Evolutionary conservation across 805 yeast species (phyloP), one percentile per base, ranked within the genome.

Genomic region (Dipodascus albidus): DNA sequence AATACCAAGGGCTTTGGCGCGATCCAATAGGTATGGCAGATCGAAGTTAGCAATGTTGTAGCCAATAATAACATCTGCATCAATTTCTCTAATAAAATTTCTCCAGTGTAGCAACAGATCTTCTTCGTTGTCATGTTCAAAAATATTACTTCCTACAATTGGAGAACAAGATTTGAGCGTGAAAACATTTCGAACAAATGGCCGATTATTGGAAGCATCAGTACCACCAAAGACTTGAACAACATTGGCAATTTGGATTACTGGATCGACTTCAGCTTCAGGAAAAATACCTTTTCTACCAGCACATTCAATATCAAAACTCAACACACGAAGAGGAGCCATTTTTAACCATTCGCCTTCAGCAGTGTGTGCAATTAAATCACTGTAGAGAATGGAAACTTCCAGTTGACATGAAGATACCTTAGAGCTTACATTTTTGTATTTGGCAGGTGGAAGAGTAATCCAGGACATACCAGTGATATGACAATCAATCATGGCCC

Each of bases 251-350:
- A 93, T 95, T 69, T 95, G 99, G 64, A 93, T 93, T 8, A 93
- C 96, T 0, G 96, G 85, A 71, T 93, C 99, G 49, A 80, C 77
- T 57, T 85, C 85, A 1, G 99, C 84, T 64, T 93, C 99, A 0
- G 99, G 99, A 67, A 93, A 93, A 11, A 93, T 78, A 52, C 99
- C 99, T 59, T 87, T 85, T 69, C 99, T 80, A 48, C 99, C 99
- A 2, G 99, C 93, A 77, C 99, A 93, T 69, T 93, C 99, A 57
- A 93, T 93, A 75, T 93, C 99, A 67, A 93, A 91, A 9, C 97
- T 89, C 59, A 93, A 73, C 50, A 93, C 82, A 63, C 99, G 83
- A 55, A 93, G 74, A 0, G 99, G 99, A 0, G 99, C 98, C 71
- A 86, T 83, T 59, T 82, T 84, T 35, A 88, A 78, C 90, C 95